Conservation (phyloP, 495 filamentous ascomycete genomes). For the Filosporella fistucella region DNA sequence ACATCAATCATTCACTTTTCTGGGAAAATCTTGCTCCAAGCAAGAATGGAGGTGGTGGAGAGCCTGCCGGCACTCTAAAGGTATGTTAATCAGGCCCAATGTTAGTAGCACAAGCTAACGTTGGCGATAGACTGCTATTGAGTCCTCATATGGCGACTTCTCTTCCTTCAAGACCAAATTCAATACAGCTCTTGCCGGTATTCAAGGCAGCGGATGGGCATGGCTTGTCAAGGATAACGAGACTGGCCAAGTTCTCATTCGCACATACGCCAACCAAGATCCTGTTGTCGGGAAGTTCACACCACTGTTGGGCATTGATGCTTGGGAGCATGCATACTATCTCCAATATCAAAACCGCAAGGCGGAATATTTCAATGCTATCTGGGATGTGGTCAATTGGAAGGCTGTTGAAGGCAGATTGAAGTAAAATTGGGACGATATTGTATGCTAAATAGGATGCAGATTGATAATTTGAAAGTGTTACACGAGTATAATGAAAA, state of each 20-base stretch:
- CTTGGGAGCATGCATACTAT: slow-evolving; percentile 79
- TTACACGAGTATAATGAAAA: no score
- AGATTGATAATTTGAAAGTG: no score
- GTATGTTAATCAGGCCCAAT: slow-evolving; percentile 12
- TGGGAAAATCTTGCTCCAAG: slow-evolving; percentile 85
- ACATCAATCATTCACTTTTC: slow-evolving; percentile 90
- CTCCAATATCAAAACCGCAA: slow-evolving; percentile 98
- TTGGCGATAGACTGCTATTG: slow-evolving; percentile 55
- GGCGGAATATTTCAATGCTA: slow-evolving; percentile 93
- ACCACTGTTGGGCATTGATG: slow-evolving; percentile 90
- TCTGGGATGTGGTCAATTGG: slow-evolving; percentile 99
- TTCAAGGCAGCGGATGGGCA: slow-evolving; percentile 56
- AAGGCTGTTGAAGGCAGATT: slow-evolving; percentile 88
- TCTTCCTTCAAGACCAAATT: slow-evolving; percentile 73
- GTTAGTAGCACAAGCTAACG: not conserved
- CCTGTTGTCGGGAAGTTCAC: slow-evolving; percentile 82
- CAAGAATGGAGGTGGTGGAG: slow-evolving; percentile 70
- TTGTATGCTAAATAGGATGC: no score
- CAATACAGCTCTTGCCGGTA: slow-evolving; percentile 67
- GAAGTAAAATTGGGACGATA: no score
- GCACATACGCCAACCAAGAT: slow-evolving; percentile 89
- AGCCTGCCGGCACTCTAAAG: slow-evolving; percentile 54
- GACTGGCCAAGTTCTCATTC: slow-evolving; percentile 67
- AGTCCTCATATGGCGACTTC: slow-evolving; percentile 69
- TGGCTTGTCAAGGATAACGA: slow-evolving; percentile 87